Evolutionary conservation across 2,329 filamentous ascomycete genomes (phyloP), one percentile per base, ranked within the genome.

Genomic region (Sporothrix pseudoabietina): DNA sequence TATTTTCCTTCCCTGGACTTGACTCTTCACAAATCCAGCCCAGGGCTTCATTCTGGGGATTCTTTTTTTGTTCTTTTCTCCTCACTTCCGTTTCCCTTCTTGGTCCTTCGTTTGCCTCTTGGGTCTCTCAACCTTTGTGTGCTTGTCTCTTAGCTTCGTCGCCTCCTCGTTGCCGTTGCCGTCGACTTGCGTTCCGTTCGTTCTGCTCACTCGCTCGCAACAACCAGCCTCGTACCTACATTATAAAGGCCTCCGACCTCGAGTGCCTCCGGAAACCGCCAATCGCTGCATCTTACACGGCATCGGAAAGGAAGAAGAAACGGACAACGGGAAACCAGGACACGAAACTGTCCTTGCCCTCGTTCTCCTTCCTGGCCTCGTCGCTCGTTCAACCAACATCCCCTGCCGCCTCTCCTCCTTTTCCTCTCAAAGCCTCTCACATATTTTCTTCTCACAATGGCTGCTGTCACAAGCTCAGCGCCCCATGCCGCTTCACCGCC

Each of bases 391-490:
- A 26, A 52, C 26, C 52, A 35, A 41, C 68, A 7, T n/a, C 35
- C n/a, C 44, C 39, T 47, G 30, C 19, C 30, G 32, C 32, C 65
- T 57, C 30, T 16, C 71, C 2, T 41, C 10, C 41, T 69, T 47
- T 57, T 32, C 61, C 47, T 71, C 63, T 49, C 41, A 2, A 41
- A 12, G 19, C 19, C 19, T 6, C 39, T 30, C 52, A 14, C 32
- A 55, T n/a, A n/a, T 39, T 32, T 35, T 22, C 32, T 19, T 61
- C 69, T 52, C 75, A 75, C 77, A 73, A 82, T 82, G 81, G 79
- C 80, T 72, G 78, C 80, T 73, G 77, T 79, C 66, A 76, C 78
- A 66, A 74, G 77, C 41, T 73, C 79, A 47, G 77, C 78, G 30
- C 78, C 78, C 61, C 74, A 77, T 19, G 59, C 77, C 66, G 75